These are phyloP conservation scores for Sicyos baderoa DNA, from an alignment of 306 rosid species.

Conservation along the genomic window DNA sequence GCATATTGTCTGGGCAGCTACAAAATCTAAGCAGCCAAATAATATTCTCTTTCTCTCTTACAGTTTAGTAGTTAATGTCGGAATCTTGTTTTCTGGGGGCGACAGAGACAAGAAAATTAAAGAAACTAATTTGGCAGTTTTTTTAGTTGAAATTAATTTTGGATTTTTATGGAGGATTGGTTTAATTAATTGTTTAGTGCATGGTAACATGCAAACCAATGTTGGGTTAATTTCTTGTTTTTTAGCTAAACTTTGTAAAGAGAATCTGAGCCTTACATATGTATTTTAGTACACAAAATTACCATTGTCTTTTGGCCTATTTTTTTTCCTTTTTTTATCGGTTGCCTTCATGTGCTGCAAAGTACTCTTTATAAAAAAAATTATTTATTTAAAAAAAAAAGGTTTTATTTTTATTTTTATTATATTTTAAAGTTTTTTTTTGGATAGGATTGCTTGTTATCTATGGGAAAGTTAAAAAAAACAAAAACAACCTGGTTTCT, in stretches of 20 bases:
- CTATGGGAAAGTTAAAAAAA: background rate
- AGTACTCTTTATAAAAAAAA: too few relatives aligned
- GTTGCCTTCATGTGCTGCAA: background rate
- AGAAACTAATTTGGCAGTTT: background rate
- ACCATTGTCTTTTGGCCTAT: background rate
- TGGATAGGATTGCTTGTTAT: background rate
- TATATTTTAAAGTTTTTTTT: background rate
- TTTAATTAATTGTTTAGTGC: background rate
- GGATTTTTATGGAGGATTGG: background rate
- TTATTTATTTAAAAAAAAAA: background rate
- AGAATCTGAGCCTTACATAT: background rate
- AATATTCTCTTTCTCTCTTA: background rate
- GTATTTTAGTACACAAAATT: background rate
- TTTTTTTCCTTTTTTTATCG: background rate
- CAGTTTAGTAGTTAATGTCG: background rate
- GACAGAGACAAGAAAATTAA: background rate
- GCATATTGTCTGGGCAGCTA: background rate
- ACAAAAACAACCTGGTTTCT: background rate
- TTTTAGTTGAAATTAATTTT: background rate
- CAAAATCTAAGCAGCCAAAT: background rate
- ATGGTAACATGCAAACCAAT: conserved; percentile 2
- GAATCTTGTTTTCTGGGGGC: background rate
- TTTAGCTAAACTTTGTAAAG: background rate
- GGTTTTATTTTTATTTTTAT: background rate
- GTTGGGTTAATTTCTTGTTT: background rate